These are phyloP conservation scores for Schoenoplectus tabernaemontani DNA, from an alignment of 202 grass and related monocot genomes.

Conservation along the genomic window DNA sequence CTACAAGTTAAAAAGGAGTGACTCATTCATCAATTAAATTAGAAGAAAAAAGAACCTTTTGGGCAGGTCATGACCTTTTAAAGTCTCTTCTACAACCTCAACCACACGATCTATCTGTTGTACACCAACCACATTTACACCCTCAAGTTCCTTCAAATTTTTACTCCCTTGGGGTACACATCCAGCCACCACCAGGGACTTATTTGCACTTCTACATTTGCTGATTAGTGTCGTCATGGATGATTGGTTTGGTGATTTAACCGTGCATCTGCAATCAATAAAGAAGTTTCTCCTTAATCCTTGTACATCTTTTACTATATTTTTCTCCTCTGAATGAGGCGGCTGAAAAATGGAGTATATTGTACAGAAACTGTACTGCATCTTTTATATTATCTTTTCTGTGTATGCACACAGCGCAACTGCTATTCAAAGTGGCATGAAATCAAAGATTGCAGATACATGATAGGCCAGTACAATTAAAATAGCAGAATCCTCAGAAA, in stretches of 20 bases:
- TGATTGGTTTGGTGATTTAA: conserved; percentile 93
- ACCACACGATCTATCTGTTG: conserved; percentile 98
- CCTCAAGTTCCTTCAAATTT: conserved; percentile 93
- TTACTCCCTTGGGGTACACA: conserved; percentile 92
- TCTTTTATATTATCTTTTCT: no score
- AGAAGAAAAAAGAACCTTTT: conserved; percentile 62
- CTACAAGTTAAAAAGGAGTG: no score
- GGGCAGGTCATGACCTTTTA: conserved; percentile 94
- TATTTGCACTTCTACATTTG: conserved; percentile 77
- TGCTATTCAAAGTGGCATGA: no score
- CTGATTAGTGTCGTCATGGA: conserved; percentile 84
- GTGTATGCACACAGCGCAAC: no score
- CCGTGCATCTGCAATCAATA: conserved; percentile 53
- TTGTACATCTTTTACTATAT: no score
- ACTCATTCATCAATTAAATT: no score
- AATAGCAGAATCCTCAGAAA: no score
- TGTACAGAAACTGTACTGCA: background rate
- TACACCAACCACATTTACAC: conserved; percentile 89
- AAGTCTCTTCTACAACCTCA: conserved; percentile 96
- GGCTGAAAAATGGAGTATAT: background rate
- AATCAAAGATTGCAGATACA: background rate
- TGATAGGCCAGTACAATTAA: no score
- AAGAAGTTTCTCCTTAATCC: background rate
- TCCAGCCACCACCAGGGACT: conserved; percentile 87
- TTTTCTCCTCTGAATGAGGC: background rate